Base-by-base conservation (phyloP, 495 filamentous ascomycete species). In the Xylaria venustula region DNA sequence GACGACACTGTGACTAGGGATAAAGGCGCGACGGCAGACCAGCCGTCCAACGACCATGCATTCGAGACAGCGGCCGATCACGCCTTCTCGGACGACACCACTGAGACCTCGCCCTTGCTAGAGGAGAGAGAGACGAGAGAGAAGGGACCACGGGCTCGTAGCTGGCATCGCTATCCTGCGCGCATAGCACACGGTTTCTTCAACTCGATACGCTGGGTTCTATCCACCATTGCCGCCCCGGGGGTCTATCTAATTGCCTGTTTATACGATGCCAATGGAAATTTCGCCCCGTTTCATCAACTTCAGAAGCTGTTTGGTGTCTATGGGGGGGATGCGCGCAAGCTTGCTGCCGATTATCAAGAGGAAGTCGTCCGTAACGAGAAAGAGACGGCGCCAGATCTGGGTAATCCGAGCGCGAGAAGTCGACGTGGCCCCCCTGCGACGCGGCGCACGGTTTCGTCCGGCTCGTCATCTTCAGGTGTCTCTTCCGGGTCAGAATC, bases 191-290 rank as follows among this genome's bases (percentile, higher is more conserved):
- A 59, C 41, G 71, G 71, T 49, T 73, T 93, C 58, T 76, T 90
- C 30, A 82, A 88, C 63, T 87, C 86, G 11, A 78, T 94, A 63
- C 82, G 85, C 52, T 89, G 87, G 75, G 80, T 97, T 46, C 75
- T 97, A 17, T 89, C 89, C 50, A 88, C 91, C 6, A 72, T 98
- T 34, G 81, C 87, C 22, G 84, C 87, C 1, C 93, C 95, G 5
- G 90, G 87, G 2, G 78, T 90, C 37, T 97, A 93, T 77, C 73
- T 94, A 15, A 85, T 91, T 50, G 87, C 89, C 55, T 91, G 82
- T 66, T 85, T 97, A 56, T 91, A 89, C 72, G 86, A 96, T 65
- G 87, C 92, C 28, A 73, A 88, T 60, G 92, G 92, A 32, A 77
- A 80, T 28, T 96, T 96, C 71, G 91, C 92, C 50, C 84, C 87